phyloP scores from a whole-genome alignment of 83 land plant genomes.

The Thuja plicata region DNA sequence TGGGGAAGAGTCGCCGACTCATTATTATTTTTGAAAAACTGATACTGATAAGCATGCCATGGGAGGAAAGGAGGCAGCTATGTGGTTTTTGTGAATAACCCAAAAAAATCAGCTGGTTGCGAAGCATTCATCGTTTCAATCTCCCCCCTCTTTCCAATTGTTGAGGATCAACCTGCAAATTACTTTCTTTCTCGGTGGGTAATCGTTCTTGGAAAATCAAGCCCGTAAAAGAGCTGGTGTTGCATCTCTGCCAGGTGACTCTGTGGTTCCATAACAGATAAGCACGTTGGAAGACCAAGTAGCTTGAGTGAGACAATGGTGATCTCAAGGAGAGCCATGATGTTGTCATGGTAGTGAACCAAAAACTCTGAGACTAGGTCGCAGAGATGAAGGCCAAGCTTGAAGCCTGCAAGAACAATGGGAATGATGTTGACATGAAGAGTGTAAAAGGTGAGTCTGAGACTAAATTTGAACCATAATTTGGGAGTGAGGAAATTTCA shows the following conservation, averaged over 20 bases:
- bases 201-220: slow-evolving; percentile 59
- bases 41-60: too few species aligned
- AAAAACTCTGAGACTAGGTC: slow-evolving; percentile 32
- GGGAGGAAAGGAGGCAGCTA: too few species aligned
- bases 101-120: too few species aligned
- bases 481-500: not conserved
- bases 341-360: slow-evolving; percentile 44
- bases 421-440: not conserved
- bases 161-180: too few species aligned
- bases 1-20: too few species aligned
- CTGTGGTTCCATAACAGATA: slow-evolving; percentile 83
- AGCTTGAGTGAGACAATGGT: slow-evolving; percentile 54
- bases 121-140: too few species aligned
- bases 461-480: not conserved
- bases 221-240: slow-evolving; percentile 57
- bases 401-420: not conserved
- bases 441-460: not conserved
- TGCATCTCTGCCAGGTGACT: slow-evolving; percentile 73
- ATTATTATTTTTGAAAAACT: too few species aligned
- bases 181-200: too few species aligned
- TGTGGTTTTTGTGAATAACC: too few species aligned
- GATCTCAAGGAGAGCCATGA: slow-evolving; percentile 37
- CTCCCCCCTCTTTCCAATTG: too few species aligned
- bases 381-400: not conserved
- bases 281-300: slow-evolving; percentile 75